Conservation (phyloP, 441 rosid genomes). For the Syzygium malaccense region DNA sequence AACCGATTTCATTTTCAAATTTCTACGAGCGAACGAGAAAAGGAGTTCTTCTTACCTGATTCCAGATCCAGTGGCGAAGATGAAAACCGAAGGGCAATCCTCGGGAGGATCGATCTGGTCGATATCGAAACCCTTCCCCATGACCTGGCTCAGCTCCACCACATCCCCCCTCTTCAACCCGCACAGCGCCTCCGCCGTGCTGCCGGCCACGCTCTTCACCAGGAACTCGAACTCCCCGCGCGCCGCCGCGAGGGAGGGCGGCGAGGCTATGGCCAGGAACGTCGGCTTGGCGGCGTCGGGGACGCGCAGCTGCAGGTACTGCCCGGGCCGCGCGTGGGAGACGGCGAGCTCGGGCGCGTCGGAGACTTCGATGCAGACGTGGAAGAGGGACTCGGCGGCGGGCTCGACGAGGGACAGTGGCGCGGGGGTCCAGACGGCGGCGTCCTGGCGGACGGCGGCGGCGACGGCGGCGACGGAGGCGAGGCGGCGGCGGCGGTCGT, state of each 20-base stretch:
- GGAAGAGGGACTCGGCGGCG: slow-evolving; percentile 84
- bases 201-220: slow-evolving; percentile 78
- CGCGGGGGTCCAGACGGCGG: slow-evolving; percentile 66
- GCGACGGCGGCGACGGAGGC: slow-evolving; percentile 31
- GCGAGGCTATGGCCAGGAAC: slow-evolving; percentile 85
- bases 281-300: slow-evolving; percentile 67
- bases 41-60: slow-evolving; percentile 46
- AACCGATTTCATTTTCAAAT: neutral
- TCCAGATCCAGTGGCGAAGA: slow-evolving; percentile 96
- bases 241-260: slow-evolving; percentile 51
- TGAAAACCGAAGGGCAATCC: slow-evolving; percentile 58
- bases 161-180: slow-evolving; percentile 72
- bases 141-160: slow-evolving; percentile 70
- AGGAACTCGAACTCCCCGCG: slow-evolving; percentile 72
- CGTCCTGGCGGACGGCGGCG: slow-evolving; percentile 78
- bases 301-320: slow-evolving; percentile 85
- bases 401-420: slow-evolving; percentile 49
- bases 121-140: slow-evolving; percentile 71
- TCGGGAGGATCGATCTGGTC: slow-evolving; percentile 68
- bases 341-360: slow-evolving; percentile 63
- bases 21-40: neutral
- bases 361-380: slow-evolving; percentile 65
- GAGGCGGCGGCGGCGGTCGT: slow-evolving; percentile 20
- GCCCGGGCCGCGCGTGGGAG: slow-evolving; percentile 68
- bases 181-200: slow-evolving; percentile 83